Conservation (phyloP, 2,329 filamentous ascomycete species). For the Balansia obtecta region DNA sequence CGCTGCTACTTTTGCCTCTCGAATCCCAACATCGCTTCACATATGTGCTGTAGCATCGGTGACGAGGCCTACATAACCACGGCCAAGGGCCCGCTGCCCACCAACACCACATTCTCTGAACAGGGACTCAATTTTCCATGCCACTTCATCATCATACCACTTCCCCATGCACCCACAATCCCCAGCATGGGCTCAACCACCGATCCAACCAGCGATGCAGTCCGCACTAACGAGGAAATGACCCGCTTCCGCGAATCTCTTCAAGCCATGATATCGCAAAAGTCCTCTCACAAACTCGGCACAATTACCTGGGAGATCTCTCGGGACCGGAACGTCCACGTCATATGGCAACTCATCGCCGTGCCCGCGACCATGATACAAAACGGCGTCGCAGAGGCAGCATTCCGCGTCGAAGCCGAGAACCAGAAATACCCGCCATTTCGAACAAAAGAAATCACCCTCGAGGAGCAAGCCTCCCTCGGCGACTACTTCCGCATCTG, state of each 20-base stretch:
- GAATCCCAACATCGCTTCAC: constrained; percentile 69
- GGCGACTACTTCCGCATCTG: constrained; percentile 71
- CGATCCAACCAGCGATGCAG: constrained; percentile 39
- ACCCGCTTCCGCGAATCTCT: constrained; percentile 62
- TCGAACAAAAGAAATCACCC: constrained; percentile 32
- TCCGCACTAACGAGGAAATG: constrained; percentile 68
- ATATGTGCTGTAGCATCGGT: constrained; percentile 84
- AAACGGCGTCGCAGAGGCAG: constrained; percentile 70
- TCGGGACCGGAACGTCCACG: constrained; percentile 67
- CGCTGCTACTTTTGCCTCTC: constrained; percentile 94
- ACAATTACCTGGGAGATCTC: constrained; percentile 89
- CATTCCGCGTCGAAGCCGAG: constrained; percentile 79
- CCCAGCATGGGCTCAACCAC: constrained; percentile 46
- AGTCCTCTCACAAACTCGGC: constrained; percentile 51
- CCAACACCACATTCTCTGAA: constrained; percentile 49
- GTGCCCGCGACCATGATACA: constrained; percentile 54
- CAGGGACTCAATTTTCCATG: constrained; percentile 62
- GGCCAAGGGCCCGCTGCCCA: constrained; percentile 79
- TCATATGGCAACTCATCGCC: constrained; percentile 89
- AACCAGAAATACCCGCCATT: constrained; percentile 49
- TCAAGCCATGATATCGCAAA: constrained; percentile 61
- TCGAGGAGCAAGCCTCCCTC: constrained; percentile 33
- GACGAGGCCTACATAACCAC: constrained; percentile 81
- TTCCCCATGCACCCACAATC: constrained; percentile 69
- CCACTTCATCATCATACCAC: constrained; percentile 84